phyloP scores from a whole-genome alignment of 345 rosid genomes.

The Gossypium stocksii region DNA sequence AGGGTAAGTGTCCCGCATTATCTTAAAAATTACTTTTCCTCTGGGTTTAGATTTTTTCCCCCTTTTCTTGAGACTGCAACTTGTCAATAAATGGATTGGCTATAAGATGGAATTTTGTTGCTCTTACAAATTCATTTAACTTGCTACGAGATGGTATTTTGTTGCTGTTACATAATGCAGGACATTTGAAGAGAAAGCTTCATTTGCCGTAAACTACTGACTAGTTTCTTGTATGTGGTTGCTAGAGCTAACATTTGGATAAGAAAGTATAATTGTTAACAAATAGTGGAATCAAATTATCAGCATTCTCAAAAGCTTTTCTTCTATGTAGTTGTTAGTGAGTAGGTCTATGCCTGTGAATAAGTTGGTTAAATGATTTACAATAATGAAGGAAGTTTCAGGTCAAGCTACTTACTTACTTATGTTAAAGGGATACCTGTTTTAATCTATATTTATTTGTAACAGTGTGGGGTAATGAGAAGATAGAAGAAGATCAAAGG shows the following conservation, averaged over 20 bases:
- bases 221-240: background rate
- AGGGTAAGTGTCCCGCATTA: background rate
- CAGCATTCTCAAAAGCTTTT: background rate
- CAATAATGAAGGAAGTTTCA: background rate
- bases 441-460: conserved; percentile 7
- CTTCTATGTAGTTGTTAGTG: background rate
- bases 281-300: background rate
- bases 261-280: background rate
- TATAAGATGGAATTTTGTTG: background rate
- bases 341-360: background rate
- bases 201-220: background rate
- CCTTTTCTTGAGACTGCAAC: background rate
- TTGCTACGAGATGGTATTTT: background rate
- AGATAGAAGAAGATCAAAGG: conserved; percentile 10
- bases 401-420: background rate
- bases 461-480: conserved; percentile 22
- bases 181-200: background rate
- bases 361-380: background rate
- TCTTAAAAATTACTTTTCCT: background rate
- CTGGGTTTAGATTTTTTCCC: background rate
- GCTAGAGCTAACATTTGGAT: background rate
- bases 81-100: background rate
- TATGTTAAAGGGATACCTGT: background rate
- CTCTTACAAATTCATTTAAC: background rate
- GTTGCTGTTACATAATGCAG: background rate